These are phyloP conservation scores for Taphrina betulina DNA, from an alignment of 1,139 yeast species.

Conservation along the genomic window DNA sequence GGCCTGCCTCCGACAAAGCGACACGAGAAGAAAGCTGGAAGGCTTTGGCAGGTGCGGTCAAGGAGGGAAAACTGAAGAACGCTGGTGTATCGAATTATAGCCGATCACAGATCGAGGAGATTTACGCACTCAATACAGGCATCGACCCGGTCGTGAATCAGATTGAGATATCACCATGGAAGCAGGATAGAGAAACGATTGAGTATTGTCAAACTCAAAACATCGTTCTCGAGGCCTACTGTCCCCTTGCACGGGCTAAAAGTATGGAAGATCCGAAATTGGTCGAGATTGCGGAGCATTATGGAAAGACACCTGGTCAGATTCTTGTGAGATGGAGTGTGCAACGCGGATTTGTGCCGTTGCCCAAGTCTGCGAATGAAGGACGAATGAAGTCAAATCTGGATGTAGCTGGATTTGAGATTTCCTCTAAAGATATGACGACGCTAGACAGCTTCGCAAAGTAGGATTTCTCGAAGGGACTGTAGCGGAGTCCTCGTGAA, in stretches of 20 bases:
- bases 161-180: slow-evolving; percentile 56
- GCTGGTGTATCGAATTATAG: slow-evolving; percentile 53
- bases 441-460: slow-evolving; percentile 37
- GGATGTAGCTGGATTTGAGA: slow-evolving; percentile 52
- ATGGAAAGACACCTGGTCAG: slow-evolving; percentile 49
- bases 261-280: slow-evolving; percentile 54
- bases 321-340: slow-evolving; percentile 50
- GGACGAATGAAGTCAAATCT: slow-evolving; percentile 61
- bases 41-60: slow-evolving; percentile 50
- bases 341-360: slow-evolving; percentile 57
- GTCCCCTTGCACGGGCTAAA: slow-evolving; percentile 60
- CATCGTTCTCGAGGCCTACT: slow-evolving; percentile 62
- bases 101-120: slow-evolving; percentile 47
- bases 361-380: slow-evolving; percentile 69
- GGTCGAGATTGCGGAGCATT: slow-evolving; percentile 43
- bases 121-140: slow-evolving; percentile 44
- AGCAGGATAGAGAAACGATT: slow-evolving; percentile 50
- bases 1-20: slow-evolving; percentile 43
- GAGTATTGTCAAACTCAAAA: slow-evolving; percentile 51
- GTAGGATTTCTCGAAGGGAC: slow-evolving; percentile 15
- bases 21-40: slow-evolving; percentile 48
- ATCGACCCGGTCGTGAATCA: slow-evolving; percentile 54
- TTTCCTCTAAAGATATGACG: slow-evolving; percentile 58
- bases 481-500: too few species aligned
- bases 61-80: slow-evolving; percentile 44